Percentiles rank a stretch among this genome's conserved stretches.
These are phyloP conservation scores for Pichia norvegensis DNA, from an alignment of 1,139 yeast species.

Conservation along the genomic window DNA sequence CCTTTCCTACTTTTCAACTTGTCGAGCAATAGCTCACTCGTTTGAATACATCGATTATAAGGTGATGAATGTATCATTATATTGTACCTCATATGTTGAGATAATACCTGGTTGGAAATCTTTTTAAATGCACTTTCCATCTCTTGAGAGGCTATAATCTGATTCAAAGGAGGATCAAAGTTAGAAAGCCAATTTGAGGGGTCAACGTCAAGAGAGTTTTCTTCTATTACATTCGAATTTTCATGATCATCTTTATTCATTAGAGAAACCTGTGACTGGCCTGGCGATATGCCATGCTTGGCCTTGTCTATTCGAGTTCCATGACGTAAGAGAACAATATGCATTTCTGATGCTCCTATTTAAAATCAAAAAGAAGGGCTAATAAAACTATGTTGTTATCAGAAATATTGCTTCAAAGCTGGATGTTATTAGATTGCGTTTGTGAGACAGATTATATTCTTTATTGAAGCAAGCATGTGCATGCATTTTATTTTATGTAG, in stretches of 20 bases:
- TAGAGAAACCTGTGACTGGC: conserved; percentile 7
- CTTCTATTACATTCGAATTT: conserved; percentile 1
- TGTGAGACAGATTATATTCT: too few relatives aligned
- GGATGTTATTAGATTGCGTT: too few relatives aligned
- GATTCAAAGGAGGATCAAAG: conserved; percentile 29
- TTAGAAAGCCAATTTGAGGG: conserved; percentile 26
- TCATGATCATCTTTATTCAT: not conserved
- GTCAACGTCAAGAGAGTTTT: conserved; percentile 1
- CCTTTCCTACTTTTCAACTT: conserved; percentile 12
- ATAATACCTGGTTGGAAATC: conserved; percentile 13
- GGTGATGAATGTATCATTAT: conserved; percentile 52
- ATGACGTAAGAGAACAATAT: conserved; percentile 27
- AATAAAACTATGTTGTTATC: too few relatives aligned
- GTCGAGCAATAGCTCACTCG: conserved; percentile 42
- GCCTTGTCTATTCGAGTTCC: conserved; percentile 27
- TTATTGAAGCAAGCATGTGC: too few relatives aligned
- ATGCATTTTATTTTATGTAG: too few relatives aligned
- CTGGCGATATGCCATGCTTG: conserved; percentile 13
- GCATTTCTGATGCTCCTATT: conserved; percentile 17
- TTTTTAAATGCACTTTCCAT: conserved; percentile 24
- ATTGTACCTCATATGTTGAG: conserved; percentile 7
- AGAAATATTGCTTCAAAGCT: too few relatives aligned
- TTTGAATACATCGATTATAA: conserved; percentile 82
- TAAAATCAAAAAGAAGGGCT: not conserved
- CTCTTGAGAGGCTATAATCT: conserved; percentile 19